These are phyloP conservation scores for Trypanosoma melophagium DNA, from an alignment of 208 protist species.

Conservation along the genomic window DNA sequence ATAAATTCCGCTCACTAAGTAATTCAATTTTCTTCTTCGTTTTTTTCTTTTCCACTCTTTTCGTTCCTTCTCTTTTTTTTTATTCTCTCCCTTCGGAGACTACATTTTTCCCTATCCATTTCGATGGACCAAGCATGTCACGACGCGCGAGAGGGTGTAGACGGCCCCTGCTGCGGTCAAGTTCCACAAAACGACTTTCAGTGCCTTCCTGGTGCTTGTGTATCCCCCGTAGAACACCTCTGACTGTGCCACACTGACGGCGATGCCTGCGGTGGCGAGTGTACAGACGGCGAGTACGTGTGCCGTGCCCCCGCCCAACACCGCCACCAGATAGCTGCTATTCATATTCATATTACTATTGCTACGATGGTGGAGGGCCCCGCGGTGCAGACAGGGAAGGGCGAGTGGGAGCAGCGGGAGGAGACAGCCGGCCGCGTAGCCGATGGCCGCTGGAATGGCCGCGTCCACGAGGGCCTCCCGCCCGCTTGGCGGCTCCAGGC, in stretches of 20 bases:
- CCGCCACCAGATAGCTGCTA: too few species aligned
- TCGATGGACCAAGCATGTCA: too few species aligned
- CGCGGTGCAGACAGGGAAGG: not conserved
- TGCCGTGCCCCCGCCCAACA: too few species aligned
- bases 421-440: slow-evolving; percentile 47
- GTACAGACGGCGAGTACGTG: not conserved
- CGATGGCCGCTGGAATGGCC: slow-evolving; percentile 53
- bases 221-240: slow-evolving; percentile 85
- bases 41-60: not conserved
- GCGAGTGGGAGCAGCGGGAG: slow-evolving; percentile 38
- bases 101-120: not conserved
- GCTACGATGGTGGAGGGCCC: not conserved
- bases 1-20: too few species aligned
- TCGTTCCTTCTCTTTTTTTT: not conserved
- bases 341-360: slow-evolving; percentile 2
- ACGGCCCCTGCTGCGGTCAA: slow-evolving; percentile 35
- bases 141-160: slow-evolving; percentile 22
- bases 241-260: slow-evolving; percentile 53
- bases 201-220: slow-evolving; percentile 32
- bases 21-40: not conserved
- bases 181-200: slow-evolving; percentile 41
- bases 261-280: slow-evolving; percentile 28
- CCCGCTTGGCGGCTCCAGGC: slow-evolving; percentile 66
- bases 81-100: not conserved
- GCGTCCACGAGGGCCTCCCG: slow-evolving; percentile 63